These are phyloP conservation scores for Starmerella geochares DNA, from an alignment of 805 yeast genomes.

Conservation along the genomic window DNA sequence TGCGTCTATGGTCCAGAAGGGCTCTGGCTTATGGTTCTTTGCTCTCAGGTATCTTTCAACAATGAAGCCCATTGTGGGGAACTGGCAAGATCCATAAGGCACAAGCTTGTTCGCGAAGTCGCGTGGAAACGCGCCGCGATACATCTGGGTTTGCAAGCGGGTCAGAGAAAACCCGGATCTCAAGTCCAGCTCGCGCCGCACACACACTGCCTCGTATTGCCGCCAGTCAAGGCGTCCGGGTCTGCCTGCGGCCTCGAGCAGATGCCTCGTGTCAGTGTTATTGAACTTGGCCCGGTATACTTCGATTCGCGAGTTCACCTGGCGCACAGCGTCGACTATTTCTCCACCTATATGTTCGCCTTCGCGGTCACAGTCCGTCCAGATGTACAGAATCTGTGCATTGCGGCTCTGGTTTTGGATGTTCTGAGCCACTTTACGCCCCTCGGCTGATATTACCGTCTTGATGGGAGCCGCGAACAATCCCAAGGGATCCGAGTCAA, in stretches of 20 bases:
- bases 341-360: constrained; percentile 91
- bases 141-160: constrained; percentile 52
- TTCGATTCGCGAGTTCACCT: constrained; percentile 41
- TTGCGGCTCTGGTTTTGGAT: constrained; percentile 53
- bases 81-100: constrained; percentile 91
- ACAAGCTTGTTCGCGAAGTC: constrained; percentile 33
- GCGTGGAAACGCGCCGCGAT: constrained; percentile 30
- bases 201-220: constrained; percentile 72
- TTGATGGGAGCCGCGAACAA: constrained; percentile 64
- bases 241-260: constrained; percentile 59
- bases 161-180: constrained; percentile 87
- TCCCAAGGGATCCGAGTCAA: constrained; percentile 50
- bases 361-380: constrained; percentile 98
- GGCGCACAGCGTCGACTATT: constrained; percentile 57
- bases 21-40: constrained; percentile 59
- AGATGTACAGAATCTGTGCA: constrained; percentile 64
- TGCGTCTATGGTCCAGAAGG: constrained; percentile 65
- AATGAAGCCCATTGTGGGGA: constrained; percentile 92
- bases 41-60: constrained; percentile 82
- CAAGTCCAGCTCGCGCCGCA: constrained; percentile 78
- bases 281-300: constrained; percentile 76
- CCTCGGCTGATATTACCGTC: constrained; percentile 35
- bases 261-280: constrained; percentile 68
- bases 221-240: constrained; percentile 55
- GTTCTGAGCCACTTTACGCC: constrained; percentile 48